These are phyloP conservation scores for Pyrus pyrifolia DNA, from an alignment of 306 rosid genomes.

Conservation along the genomic window DNA sequence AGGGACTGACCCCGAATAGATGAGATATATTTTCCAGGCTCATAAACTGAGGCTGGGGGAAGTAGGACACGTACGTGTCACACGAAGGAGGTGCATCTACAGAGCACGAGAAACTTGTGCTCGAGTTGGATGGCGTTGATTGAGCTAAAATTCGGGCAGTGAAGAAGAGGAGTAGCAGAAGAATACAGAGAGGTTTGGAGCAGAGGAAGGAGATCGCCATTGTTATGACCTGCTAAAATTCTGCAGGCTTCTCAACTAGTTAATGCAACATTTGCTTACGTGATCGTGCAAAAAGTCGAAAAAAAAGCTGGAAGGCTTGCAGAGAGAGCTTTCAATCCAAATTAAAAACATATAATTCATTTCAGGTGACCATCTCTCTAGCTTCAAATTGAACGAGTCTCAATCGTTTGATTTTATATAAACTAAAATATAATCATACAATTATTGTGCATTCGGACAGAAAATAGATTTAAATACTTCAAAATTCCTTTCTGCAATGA, in stretches of 20 bases:
- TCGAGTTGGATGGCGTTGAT: slow-evolving; percentile 13
- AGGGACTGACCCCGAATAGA: slow-evolving; percentile 43
- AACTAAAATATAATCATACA: not conserved
- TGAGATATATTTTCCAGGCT: slow-evolving; percentile 42
- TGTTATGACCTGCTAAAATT: slow-evolving; percentile 7
- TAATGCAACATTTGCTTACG: not conserved
- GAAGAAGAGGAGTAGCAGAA: slow-evolving; percentile 20
- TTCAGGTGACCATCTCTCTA: not conserved
- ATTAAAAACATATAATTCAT: not conserved
- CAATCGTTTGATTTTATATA: not conserved
- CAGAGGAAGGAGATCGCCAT: slow-evolving; percentile 42
- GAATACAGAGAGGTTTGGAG: slow-evolving; percentile 16
- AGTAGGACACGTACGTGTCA: slow-evolving; percentile 57
- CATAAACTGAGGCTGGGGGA: slow-evolving; percentile 35
- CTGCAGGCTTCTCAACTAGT: not conserved
- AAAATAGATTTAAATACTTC: slow-evolving; percentile 15
- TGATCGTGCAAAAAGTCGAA: not conserved
- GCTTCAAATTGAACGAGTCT: not conserved
- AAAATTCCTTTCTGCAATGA: slow-evolving; percentile 14
- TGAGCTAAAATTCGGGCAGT: slow-evolving; percentile 27
- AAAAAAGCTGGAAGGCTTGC: slow-evolving; percentile 5
- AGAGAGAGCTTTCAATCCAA: not conserved
- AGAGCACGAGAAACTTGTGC: slow-evolving; percentile 51
- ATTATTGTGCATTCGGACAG: not conserved
- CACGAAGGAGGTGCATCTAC: slow-evolving; percentile 41